phyloP scores from a whole-genome alignment of 2,329 filamentous ascomycete genomes.

The Aureobasidium sp. region DNA sequence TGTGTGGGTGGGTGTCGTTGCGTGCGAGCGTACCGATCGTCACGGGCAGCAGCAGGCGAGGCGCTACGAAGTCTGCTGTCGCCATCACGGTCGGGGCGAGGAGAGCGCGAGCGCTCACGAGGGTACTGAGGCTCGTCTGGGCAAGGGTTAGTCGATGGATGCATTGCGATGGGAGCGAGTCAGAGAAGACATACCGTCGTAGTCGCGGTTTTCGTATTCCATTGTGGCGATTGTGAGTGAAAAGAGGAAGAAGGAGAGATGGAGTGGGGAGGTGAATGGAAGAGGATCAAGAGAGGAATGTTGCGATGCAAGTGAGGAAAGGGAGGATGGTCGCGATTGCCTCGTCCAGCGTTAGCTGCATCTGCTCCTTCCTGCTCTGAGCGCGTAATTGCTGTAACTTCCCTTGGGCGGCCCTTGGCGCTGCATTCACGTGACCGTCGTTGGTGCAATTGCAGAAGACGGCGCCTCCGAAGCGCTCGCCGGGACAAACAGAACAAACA shows the following conservation, averaged over 20 bases:
- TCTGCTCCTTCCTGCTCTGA: constrained; percentile 10
- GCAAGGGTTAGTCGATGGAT: constrained; percentile 8
- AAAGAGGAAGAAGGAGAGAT: constrained; percentile 5
- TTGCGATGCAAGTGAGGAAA: constrained; percentile 12
- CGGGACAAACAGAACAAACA: constrained; percentile 1
- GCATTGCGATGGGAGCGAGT: constrained; percentile 10
- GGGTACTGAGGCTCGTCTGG: constrained; percentile 56
- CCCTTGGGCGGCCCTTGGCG: background rate
- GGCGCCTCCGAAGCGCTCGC: background rate
- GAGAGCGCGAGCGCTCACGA: constrained; percentile 61
- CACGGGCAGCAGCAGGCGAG: constrained; percentile 52
- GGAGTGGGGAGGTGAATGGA: background rate
- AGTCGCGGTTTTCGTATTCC: constrained; percentile 62
- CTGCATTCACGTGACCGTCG: background rate
- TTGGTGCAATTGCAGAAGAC: background rate
- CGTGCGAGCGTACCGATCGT: constrained; percentile 22
- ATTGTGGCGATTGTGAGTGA: constrained; percentile 39
- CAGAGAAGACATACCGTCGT: constrained; percentile 51
- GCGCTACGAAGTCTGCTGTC: constrained; percentile 57
- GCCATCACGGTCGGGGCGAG: constrained; percentile 48
- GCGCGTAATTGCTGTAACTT: constrained; percentile 9
- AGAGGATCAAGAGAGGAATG: constrained; percentile 16
- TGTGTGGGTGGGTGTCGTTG: constrained; percentile 2
- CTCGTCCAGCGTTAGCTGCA: constrained; percentile 6
- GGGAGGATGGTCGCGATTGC: constrained; percentile 5